These are phyloP conservation scores for Codiaeum variegatum DNA, from an alignment of 441 rosid genomes.

Conservation along the genomic window DNA sequence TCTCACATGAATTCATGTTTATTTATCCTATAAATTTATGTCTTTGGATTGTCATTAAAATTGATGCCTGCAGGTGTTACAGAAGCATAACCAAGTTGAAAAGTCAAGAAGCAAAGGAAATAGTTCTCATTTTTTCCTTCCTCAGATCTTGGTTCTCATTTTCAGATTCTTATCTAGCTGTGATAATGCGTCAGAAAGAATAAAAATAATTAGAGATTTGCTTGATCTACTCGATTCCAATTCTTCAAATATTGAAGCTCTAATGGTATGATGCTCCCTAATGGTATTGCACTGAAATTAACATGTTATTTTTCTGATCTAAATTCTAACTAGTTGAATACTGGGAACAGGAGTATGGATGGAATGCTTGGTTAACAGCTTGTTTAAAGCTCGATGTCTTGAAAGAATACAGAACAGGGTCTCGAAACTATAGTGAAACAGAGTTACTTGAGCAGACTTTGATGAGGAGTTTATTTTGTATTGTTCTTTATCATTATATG, in stretches of 20 bases:
- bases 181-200: constrained; percentile 60
- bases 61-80: constrained; percentile 64
- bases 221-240: constrained; percentile 91
- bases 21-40: constrained; percentile 6
- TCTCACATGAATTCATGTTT: constrained; percentile 9
- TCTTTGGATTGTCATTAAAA: constrained; percentile 12
- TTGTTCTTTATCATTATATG: constrained; percentile 86
- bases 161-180: constrained; percentile 76
- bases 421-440: constrained; percentile 37
- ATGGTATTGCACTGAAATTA: constrained; percentile 54
- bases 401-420: constrained; percentile 52
- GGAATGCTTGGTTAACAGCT: constrained; percentile 89
- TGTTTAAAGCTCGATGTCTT: constrained; percentile 66
- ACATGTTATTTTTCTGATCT: constrained; percentile 12
- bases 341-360: constrained; percentile 76
- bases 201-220: constrained; percentile 69
- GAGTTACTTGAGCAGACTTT: constrained; percentile 61
- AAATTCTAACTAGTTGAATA: constrained; percentile 27
- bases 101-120: constrained; percentile 65
- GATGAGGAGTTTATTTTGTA: constrained; percentile 70
- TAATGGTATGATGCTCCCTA: constrained; percentile 66
- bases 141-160: constrained; percentile 75
- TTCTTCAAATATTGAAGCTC: constrained; percentile 86
- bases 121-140: constrained; percentile 75
- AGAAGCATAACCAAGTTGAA: constrained; percentile 68